phyloP scores from a whole-genome alignment of 441 rosid genomes.

The Eruca vesicaria region DNA sequence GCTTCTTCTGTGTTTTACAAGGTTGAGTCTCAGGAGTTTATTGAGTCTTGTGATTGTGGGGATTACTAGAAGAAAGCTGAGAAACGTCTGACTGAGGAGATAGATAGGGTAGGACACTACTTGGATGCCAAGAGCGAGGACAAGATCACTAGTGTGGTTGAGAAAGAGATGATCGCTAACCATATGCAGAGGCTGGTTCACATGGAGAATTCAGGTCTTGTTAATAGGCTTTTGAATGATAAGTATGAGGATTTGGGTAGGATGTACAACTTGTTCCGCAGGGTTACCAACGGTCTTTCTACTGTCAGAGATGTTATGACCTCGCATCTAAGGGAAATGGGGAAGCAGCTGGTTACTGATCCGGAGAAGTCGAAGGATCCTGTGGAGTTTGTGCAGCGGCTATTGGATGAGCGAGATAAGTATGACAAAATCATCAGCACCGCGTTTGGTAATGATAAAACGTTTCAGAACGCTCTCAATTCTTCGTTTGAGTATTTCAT shows the following conservation, averaged over 20 bases:
- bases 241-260: constrained; percentile 83
- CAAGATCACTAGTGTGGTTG: constrained; percentile 89
- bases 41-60: constrained; percentile 90
- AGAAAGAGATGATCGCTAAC: constrained; percentile 91
- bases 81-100: constrained; percentile 82
- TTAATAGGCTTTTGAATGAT: constrained; percentile 89
- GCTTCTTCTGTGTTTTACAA: constrained; percentile 84
- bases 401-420: constrained; percentile 87
- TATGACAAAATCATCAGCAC: constrained; percentile 71
- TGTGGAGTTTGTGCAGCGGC: constrained; percentile 90
- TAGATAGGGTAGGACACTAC: constrained; percentile 85
- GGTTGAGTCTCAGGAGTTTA: constrained; percentile 84
- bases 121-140: constrained; percentile 81
- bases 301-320: constrained; percentile 85
- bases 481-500: constrained; percentile 94
- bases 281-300: constrained; percentile 78
- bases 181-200: constrained; percentile 93
- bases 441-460: constrained; percentile 81
- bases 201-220: constrained; percentile 97
- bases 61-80: constrained; percentile 90
- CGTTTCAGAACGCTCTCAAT: constrained; percentile 90
- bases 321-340: constrained; percentile 90
- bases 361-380: constrained; percentile 93
- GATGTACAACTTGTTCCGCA: constrained; percentile 82
- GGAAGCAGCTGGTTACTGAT: constrained; percentile 87